Conservation (phyloP, 2,329 filamentous ascomycete genomes). For the Sporothrix mexicana region DNA sequence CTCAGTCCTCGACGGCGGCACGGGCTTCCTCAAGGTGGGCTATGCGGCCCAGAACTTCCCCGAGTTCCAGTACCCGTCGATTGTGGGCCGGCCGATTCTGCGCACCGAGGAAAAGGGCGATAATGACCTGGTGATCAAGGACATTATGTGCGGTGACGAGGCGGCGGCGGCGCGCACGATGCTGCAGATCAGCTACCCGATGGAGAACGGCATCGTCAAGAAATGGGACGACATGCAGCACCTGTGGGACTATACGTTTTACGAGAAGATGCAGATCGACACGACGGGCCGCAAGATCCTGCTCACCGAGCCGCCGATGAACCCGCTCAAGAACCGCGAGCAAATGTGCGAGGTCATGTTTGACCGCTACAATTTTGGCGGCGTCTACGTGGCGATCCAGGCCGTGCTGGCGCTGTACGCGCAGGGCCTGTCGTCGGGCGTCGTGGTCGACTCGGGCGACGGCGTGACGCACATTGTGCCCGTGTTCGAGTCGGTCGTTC, state of each 20-base stretch:
- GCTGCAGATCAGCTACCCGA: constrained; percentile 98
- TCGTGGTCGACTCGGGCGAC: constrained; percentile 98
- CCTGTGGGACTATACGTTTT: constrained; percentile 98
- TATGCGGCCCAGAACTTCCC: constrained; percentile 99
- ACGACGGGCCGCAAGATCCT: constrained; percentile 93
- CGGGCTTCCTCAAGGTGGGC: constrained; percentile 98
- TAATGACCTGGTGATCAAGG: constrained; percentile 75
- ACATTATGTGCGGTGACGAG: constrained; percentile 99
- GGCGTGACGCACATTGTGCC: constrained; percentile 98
- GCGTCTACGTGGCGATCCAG: constrained; percentile 97
- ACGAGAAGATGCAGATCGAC: constrained; percentile 94
- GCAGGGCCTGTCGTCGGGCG: constrained; percentile 89
- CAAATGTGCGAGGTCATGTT: constrained; percentile 99
- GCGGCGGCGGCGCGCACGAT: constrained; percentile 93
- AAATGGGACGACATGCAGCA: constrained; percentile 99
- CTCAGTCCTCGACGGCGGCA: constrained; percentile 97
- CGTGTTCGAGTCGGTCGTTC: constrained; percentile 96
- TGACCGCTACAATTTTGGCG: constrained; percentile 93
- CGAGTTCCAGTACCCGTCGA: constrained; percentile 97
- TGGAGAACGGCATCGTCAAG: constrained; percentile 99
- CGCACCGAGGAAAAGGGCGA: constrained; percentile 84
- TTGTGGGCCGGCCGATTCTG: constrained; percentile 96
- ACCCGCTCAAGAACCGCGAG: constrained; percentile 94
- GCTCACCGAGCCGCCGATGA: constrained; percentile 77
- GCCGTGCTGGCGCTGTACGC: constrained; percentile 95